These are phyloP conservation scores for Pisolithus tinctorius DNA, from an alignment of 768 basidiomycete species.

Conservation along the genomic window DNA sequence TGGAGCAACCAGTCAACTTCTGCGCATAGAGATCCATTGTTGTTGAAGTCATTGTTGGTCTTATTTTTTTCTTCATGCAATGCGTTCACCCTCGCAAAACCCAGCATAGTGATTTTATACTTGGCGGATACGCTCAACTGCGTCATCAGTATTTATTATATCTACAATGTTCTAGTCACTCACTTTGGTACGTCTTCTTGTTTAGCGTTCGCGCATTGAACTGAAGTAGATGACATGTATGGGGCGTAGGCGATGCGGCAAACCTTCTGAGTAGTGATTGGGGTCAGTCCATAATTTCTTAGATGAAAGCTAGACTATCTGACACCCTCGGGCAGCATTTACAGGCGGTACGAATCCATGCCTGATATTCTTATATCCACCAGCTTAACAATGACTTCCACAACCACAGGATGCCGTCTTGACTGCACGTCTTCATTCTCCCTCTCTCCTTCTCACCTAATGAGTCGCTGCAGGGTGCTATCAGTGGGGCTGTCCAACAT, in stretches of 20 bases:
- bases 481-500: not conserved
- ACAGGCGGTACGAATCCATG: not conserved
- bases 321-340: not conserved
- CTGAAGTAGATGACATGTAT: not conserved
- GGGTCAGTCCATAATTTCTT: not conserved
- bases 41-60: not conserved
- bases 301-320: not conserved
- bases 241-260: not conserved
- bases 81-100: not conserved
- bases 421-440: too few relatives aligned
- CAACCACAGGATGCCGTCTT: not conserved
- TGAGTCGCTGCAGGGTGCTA: not conserved
- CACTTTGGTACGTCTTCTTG: not conserved
- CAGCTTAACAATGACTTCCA: not conserved
- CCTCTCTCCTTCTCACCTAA: not conserved
- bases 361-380: not conserved
- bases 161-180: not conserved
- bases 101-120: not conserved
- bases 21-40: not conserved
- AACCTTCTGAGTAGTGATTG: not conserved
- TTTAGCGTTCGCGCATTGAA: not conserved
- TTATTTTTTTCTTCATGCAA: not conserved
- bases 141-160: not conserved
- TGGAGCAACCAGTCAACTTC: not conserved
- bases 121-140: not conserved